Evolutionary conservation across 164 flowering plant species (phyloP), one percentile per base, ranked within the genome.

Genomic region (Platanus orientalis): DNA sequence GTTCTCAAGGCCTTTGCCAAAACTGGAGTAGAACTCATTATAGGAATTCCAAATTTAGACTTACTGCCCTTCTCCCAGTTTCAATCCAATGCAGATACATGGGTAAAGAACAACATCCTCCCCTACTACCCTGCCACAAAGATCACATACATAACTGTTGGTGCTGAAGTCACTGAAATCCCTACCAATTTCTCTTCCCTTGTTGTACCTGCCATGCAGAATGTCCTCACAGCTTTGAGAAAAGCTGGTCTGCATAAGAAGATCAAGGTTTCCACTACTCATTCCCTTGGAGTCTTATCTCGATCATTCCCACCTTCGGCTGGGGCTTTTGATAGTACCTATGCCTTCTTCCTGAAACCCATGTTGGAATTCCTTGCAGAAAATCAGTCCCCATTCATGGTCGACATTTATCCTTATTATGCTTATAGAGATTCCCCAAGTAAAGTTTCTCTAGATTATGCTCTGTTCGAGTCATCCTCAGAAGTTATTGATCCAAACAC

Each of bases 221-320:
- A 90, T 68, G 76, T 95, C 53, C 75, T 58, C 61, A 78, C 78
- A 6, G 90, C 97, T 29, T 71, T 95, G 5, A 82, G 65, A 69
- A 90, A 90, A 68, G 85, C 74, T 54, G 96, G 96, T 21, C 67
- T 95, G 54, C 84, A 83, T 12, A 85, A 67, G 64, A 87, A 72
- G 75, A 95, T 95, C 16, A 92, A 85, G 69, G 83, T 95, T 53
- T 95, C 99, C 0, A 85, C 68, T 16, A 87, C 99, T 21, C 89
- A 83, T 73, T 88, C 99, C 1, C 86, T 95, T 25, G 92, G 97
- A 23, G 76, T 88, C 58, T 60, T 95, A 70, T 87, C 96, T 26
- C 82, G 94, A 13, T 95, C 99, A 0, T 92, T 82, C 71, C 99
- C 99, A 1, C 96, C 99, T 0, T 92, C 97, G 19, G 99, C 97